phyloP scores from a whole-genome alignment of 305 asterid species.

The Fraxinus albicans region DNA sequence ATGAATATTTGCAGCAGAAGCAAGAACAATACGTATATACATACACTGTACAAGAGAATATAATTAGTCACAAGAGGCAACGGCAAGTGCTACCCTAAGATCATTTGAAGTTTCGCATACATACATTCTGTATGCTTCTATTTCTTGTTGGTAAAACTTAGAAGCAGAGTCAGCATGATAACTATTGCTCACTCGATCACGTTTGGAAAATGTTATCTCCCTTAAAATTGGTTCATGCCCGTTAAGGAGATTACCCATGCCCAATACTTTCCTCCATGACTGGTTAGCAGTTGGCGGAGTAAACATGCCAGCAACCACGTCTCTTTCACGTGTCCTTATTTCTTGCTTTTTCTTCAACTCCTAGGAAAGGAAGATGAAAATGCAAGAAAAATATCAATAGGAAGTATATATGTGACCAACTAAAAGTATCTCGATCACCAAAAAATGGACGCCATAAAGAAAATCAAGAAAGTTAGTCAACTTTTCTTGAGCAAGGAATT shows the following conservation, averaged over 20 bases:
- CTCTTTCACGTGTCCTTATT: slow-evolving; percentile 53
- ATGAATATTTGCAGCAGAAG: background rate
- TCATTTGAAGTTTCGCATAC: slow-evolving; percentile 79
- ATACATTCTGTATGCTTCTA: slow-evolving; percentile 86
- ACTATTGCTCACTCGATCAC: slow-evolving; percentile 62
- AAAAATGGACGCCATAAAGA: background rate
- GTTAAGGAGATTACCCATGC: slow-evolving; percentile 93
- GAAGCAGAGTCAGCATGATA: slow-evolving; percentile 51
- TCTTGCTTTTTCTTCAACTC: slow-evolving; percentile 55
- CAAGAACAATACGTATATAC: background rate
- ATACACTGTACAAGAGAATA: background rate
- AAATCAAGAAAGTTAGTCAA: background rate
- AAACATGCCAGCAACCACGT: slow-evolving; percentile 62
- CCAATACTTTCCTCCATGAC: slow-evolving; percentile 89
- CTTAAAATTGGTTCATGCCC: slow-evolving; percentile 84
- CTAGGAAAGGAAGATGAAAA: slow-evolving; percentile 25
- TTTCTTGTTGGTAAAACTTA: slow-evolving; percentile 48
- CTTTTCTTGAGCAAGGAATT: background rate
- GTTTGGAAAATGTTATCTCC: slow-evolving; percentile 76
- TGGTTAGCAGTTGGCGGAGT: slow-evolving; percentile 83
- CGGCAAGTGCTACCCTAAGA: slow-evolving; percentile 84
- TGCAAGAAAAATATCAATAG: background rate
- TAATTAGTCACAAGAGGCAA: slow-evolving; percentile 74
- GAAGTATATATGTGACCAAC: background rate
- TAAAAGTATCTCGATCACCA: background rate